Percentiles rank a stretch among this genome's conserved stretches.
phyloP scores from a whole-genome alignment of 2,329 filamentous ascomycete species.

The Rhexocercosporidium sp. region DNA sequence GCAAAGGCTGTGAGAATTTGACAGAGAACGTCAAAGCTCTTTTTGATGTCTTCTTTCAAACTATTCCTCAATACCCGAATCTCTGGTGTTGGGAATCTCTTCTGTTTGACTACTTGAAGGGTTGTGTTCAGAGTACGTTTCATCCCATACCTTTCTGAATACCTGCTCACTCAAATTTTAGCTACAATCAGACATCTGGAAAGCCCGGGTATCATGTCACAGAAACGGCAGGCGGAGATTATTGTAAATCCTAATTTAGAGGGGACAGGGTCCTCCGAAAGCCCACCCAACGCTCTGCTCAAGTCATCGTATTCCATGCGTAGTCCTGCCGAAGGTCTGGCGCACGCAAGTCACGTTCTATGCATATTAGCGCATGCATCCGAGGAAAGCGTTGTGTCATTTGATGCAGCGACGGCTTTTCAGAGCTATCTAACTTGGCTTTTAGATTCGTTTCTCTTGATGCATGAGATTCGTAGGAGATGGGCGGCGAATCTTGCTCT shows the following conservation, averaged over 20 bases:
- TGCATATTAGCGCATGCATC: conserved; percentile 40
- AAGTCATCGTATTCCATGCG: conserved; percentile 38
- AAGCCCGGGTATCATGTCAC: conserved; percentile 25
- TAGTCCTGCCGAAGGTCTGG: conserved; percentile 31
- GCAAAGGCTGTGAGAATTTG: conserved; percentile 53
- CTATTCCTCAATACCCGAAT: conserved; percentile 49
- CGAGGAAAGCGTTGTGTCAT: conserved; percentile 31
- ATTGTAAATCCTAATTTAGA: conserved; percentile 31
- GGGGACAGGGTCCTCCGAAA: conserved; percentile 23
- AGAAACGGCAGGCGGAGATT: conserved; percentile 24
- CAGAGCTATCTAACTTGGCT: conserved; percentile 43
- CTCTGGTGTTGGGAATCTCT: conserved; percentile 55
- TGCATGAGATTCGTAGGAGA: conserved; percentile 34
- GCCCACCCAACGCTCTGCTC: neutral
- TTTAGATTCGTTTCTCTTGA: conserved; percentile 37
- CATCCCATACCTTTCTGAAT: neutral
- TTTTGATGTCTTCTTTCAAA: conserved; percentile 54
- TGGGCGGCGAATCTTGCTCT: conserved; percentile 24
- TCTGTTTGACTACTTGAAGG: conserved; percentile 56
- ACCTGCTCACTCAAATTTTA: conserved; percentile 23
- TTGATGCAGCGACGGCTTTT: conserved; percentile 39
- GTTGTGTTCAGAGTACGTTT: conserved; percentile 40
- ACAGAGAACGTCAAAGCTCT: conserved; percentile 58
- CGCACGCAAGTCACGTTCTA: conserved; percentile 37
- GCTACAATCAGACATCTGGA: conserved; percentile 37